These are phyloP conservation scores for Naganishia albida DNA, from an alignment of 1,284 basidiomycete species.

Conservation along the genomic window DNA sequence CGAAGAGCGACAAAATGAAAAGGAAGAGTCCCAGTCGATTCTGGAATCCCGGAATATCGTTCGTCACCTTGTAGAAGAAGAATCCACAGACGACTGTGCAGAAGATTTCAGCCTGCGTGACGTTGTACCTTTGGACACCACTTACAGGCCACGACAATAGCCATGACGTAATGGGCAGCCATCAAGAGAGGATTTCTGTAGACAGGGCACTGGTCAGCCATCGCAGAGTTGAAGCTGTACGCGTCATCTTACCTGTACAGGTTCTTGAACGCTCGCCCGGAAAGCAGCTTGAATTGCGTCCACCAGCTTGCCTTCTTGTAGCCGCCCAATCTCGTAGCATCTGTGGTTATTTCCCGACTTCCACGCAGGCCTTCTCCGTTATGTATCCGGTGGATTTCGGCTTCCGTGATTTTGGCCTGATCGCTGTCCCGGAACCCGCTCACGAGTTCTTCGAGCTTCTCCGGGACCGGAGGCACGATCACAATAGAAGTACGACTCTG, in stretches of 20 bases:
- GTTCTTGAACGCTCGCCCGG: conserved; percentile 97
- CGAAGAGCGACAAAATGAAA: conserved; percentile 91
- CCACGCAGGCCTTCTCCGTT: conserved; percentile 43
- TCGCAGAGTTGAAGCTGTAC: neutral
- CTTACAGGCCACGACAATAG: conserved; percentile 78
- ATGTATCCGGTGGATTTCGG: conserved; percentile 64
- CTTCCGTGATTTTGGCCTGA: conserved; percentile 64
- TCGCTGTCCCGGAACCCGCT: conserved; percentile 69
- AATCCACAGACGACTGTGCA: conserved; percentile 50
- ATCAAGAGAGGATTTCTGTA: conserved; percentile 84
- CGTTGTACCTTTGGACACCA: conserved; percentile 35
- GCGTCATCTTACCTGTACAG: conserved; percentile 61
- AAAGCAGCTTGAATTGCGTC: conserved; percentile 89
- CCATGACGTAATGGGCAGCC: conserved; percentile 83
- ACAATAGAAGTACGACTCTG: conserved; percentile 41
- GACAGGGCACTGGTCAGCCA: neutral
- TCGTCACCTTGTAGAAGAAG: conserved; percentile 59
- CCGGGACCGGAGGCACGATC: conserved; percentile 58
- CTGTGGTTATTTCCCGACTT: conserved; percentile 57
- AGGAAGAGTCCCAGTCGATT: conserved; percentile 80
- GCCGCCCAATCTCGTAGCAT: conserved; percentile 67
- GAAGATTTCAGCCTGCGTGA: conserved; percentile 33
- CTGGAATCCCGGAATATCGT: conserved; percentile 95
- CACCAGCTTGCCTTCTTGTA: conserved; percentile 80
- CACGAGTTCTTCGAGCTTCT: conserved; percentile 73